Evolutionary conservation across 2,329 filamentous ascomycete species (phyloP), one percentile per base, ranked within the genome.

Genomic region (Arthrobotrys entomopaga): DNA sequence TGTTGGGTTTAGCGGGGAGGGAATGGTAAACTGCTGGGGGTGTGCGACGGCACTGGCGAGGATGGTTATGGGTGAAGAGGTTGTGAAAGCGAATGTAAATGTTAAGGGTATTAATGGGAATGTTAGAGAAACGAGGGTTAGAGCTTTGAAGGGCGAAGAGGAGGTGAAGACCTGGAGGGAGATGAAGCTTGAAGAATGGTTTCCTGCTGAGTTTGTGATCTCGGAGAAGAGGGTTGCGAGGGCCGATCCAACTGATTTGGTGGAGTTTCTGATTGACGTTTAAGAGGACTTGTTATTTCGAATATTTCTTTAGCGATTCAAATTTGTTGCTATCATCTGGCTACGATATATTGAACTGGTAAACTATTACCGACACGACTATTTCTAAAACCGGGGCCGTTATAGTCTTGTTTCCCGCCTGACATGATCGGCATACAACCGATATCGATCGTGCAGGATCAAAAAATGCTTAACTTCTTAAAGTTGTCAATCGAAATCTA

Each of bases 1-100:
- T 1, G 85, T 83, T 0, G 85, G 84, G 0, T 87, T 84, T 77
- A 82, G 80, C 49, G 85, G 85, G 13, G 83, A 86, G 49, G 85
- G 85, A 2, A 86, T 87, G 84, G 83, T 84, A 1, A 85, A 83
- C 81, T 83, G 84, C 1, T 87, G 85, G 85, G 81, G 85, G 13
- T 84, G 82, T 50, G 85, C 85, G 0, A 82, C 81, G 10, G 85
- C 84, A 0, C 48, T 85, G 59, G 85, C 81, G 0, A 75, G 83
- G 2, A 85, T 85, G 83, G 78, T 86, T 7, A 76, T 82, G 42
- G 75, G 75, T 15, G 58, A 75, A 34, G 59, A 71, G 24, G 40
- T 13, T 50, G 58, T 59, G 22, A 60, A 34, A 8, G 46, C 48
- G 19, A 64, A 77, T 42, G 29, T 57, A 1, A 46, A 46, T 46